Conservation (phyloP, 257 asterid species). For the Gardenia jasminoides region DNA sequence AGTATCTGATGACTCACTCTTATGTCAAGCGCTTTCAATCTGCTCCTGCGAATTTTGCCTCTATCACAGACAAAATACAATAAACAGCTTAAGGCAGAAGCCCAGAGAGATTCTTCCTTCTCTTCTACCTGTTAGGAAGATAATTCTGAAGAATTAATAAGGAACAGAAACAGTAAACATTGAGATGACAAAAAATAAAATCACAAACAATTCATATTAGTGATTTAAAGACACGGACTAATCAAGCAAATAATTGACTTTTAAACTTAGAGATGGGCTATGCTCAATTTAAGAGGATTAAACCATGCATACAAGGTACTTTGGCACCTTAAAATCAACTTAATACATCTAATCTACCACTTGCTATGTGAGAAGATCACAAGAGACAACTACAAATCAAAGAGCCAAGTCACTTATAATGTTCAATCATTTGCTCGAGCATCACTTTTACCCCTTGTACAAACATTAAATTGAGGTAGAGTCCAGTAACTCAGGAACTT, state of each 20-base stretch:
- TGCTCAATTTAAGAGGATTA: background rate
- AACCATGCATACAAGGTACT: background rate
- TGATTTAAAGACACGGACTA: background rate
- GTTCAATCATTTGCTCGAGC: background rate
- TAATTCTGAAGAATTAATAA: constrained; percentile 18
- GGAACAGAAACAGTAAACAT: constrained; percentile 4
- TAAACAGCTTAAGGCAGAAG: constrained; percentile 93
- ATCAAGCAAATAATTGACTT: background rate
- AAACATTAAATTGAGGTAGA: background rate
- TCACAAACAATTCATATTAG: background rate
- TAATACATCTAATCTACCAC: background rate
- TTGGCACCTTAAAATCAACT: background rate
- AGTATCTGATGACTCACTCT: constrained; percentile 61
- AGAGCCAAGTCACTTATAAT: background rate
- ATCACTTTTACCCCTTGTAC: background rate
- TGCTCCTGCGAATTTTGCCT: constrained; percentile 92
- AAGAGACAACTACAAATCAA: background rate
- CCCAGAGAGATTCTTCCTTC: constrained; percentile 93
- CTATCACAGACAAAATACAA: constrained; percentile 90
- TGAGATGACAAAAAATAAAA: background rate
- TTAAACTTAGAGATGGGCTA: background rate
- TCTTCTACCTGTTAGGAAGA: constrained; percentile 69
- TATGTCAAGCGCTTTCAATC: constrained; percentile 91
- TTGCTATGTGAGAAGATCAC: background rate
- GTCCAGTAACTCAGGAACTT: too few species aligned